Evolutionary conservation across 805 yeast species (phyloP), one percentile per base, ranked within the genome.

Genomic region (Nakazawaea pomicola): DNA sequence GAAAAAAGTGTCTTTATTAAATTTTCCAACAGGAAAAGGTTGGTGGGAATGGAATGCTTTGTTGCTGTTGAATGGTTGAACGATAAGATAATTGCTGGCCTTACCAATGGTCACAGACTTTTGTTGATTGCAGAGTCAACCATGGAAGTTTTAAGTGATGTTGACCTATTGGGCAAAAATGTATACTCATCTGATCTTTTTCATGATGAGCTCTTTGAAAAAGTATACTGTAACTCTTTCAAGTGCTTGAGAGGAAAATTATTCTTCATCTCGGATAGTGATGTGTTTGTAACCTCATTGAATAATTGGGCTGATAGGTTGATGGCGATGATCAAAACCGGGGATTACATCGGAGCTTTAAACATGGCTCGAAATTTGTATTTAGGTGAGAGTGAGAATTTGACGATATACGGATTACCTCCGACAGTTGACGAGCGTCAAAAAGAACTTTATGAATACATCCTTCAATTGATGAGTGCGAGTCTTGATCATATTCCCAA

Each of bases 241-340:
- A 57, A 51, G 41, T 54, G 64, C 0, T 65, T 61, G 45, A 74
- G 65, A 45, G 68, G 72, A 2, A 67, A 72, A 17, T 35, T 87
- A 0, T 71, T 78, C 49, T 42, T 77, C 1, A 49, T 80, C 38
- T 83, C 83, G 0, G 62, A 65, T 30, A 69, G 70, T 40, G 80
- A 75, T 43, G 52, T 78, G 32, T 61, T 62, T 5, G 67, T 80
- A 2, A 95, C 90, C 0, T 65, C 76, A 18, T 58, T 78, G 12
- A 64, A 78, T 2, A 78, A 72, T 49, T 87, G 89, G 95, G 86
- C 82, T 0, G 90, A 83, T 48, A 63, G 68, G 20, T 56, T 85
- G 1, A 56, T 74, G 43, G 64, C 59, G 6, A 53, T 74, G 10
- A 62, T 87, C 36, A 63, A 72, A 9, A 49, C 59, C 2, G 76